These are phyloP conservation scores for Cicer arietinum DNA, from an alignment of 306 rosid genomes.

Conservation along the genomic window DNA sequence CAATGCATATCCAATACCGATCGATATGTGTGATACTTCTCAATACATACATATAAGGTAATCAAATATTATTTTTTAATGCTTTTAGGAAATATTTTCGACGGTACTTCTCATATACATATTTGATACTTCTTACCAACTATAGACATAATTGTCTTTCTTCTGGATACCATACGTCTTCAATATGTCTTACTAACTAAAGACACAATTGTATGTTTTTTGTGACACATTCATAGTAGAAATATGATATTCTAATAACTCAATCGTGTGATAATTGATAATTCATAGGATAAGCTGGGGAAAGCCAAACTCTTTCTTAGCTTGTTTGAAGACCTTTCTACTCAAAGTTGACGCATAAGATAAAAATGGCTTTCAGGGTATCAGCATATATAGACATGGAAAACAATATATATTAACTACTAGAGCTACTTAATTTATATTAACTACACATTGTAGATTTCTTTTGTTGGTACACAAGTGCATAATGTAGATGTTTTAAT, in stretches of 20 bases:
- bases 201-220: background rate
- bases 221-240: no score
- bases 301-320: background rate
- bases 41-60: background rate
- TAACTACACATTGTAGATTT: slow-evolving; percentile 17
- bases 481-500: slow-evolving; percentile 10
- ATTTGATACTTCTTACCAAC: no score
- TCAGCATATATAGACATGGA: slow-evolving; percentile 4
- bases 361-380: slow-evolving; percentile 3
- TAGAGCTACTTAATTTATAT: slow-evolving; percentile 8
- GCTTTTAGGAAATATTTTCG: background rate
- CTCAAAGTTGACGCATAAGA: background rate
- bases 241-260: background rate
- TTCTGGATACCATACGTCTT: background rate
- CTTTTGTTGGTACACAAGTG: background rate
- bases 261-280: background rate
- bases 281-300: background rate
- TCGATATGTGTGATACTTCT: background rate
- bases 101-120: background rate
- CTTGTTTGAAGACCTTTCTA: background rate
- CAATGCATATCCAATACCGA: background rate
- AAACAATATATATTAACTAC: background rate
- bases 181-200: background rate
- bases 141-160: background rate
- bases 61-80: background rate